Evolutionary conservation across 345 rosid genomes (phyloP).

Genomic region (Citrus maxima): DNA sequence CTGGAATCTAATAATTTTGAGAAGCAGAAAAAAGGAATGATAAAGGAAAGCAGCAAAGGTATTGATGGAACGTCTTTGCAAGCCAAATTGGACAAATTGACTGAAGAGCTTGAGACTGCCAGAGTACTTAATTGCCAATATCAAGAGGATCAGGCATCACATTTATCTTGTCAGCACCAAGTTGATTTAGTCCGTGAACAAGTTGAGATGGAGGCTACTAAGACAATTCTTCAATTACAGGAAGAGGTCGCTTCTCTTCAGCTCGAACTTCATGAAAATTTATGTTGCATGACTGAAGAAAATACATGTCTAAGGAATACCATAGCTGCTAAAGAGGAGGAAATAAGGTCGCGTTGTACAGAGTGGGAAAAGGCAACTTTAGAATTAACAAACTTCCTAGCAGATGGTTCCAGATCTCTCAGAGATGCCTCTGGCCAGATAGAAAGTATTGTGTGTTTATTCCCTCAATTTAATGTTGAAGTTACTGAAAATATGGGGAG

Average conservation of each 20-base stretch:
- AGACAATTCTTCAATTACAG: slow-evolving; percentile 77
- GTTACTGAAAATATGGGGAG: slow-evolving; percentile 67
- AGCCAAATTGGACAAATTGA: slow-evolving; percentile 48
- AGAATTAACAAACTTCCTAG: slow-evolving; percentile 75
- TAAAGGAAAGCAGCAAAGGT: slow-evolving; percentile 26
- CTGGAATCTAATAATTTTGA: slow-evolving; percentile 20
- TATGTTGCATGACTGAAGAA: slow-evolving; percentile 47
- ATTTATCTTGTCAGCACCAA: slow-evolving; percentile 53
- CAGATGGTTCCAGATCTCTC: slow-evolving; percentile 84
- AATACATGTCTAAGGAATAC: slow-evolving; percentile 45
- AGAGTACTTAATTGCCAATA: slow-evolving; percentile 49
- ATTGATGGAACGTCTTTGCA: slow-evolving; percentile 34
- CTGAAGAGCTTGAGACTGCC: slow-evolving; percentile 58
- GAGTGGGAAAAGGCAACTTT: slow-evolving; percentile 89
- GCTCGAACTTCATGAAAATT: slow-evolving; percentile 52
- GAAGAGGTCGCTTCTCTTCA: slow-evolving; percentile 69
- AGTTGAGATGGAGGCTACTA: slow-evolving; percentile 77
- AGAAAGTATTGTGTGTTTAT: slow-evolving; percentile 57
- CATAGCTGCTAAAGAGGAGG: slow-evolving; percentile 60
- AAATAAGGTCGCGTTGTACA: slow-evolving; percentile 37
- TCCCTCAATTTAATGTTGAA: slow-evolving; percentile 61
- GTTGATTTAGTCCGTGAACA: slow-evolving; percentile 68
- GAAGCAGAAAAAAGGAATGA: slow-evolving; percentile 20
- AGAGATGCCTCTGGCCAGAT: slow-evolving; percentile 69
- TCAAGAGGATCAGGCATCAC: slow-evolving; percentile 53